Evolutionary conservation across 345 rosid genomes (phyloP).

Genomic region (Eucalyptus tenuipes): DNA sequence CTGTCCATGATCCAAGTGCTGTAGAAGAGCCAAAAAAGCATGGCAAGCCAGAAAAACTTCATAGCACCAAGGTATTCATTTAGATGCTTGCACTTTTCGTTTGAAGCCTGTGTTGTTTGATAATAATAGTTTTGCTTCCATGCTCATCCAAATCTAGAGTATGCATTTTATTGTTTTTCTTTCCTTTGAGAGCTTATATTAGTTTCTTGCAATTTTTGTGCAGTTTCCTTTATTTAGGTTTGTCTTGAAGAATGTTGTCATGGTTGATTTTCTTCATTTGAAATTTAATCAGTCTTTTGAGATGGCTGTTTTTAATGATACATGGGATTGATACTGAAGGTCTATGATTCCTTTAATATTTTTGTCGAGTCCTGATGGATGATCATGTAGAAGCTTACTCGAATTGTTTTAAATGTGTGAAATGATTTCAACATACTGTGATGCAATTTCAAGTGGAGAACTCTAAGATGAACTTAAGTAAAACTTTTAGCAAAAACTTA

Average conservation of each 20-base stretch:
- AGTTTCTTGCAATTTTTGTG: neutral
- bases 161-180: neutral
- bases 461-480: neutral
- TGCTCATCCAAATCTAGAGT: neutral
- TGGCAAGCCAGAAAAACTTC: conserved; percentile 29
- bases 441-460: neutral
- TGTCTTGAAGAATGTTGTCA: neutral
- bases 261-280: neutral
- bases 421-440: neutral
- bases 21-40: conserved; percentile 50
- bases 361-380: neutral
- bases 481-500: neutral
- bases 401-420: neutral
- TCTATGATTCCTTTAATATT: neutral
- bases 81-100: neutral
- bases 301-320: neutral
- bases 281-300: neutral
- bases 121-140: neutral
- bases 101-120: neutral
- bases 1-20: conserved; percentile 44
- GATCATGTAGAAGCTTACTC: neutral
- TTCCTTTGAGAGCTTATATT: neutral
- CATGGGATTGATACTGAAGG: neutral
- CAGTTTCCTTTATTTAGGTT: neutral
- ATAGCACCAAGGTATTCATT: conserved; percentile 48